Percentiles rank a stretch among this genome's conserved stretches.
These are phyloP conservation scores for Amauroascus niger DNA, from an alignment of 2,329 filamentous ascomycete species.

Conservation along the genomic window DNA sequence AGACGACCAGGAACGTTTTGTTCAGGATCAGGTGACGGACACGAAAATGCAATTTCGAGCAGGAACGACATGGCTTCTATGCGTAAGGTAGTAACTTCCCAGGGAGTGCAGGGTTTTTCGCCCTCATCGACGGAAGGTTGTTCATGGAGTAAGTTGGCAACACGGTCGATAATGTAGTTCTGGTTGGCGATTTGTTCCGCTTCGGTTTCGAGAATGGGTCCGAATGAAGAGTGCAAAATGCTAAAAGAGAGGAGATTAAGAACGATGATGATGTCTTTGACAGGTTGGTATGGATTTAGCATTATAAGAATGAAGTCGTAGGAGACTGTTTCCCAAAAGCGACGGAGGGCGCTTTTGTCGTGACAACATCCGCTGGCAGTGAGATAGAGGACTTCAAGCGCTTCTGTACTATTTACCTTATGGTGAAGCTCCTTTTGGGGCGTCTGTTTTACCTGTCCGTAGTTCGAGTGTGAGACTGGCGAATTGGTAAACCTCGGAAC, in stretches of 20 bases:
- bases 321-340: slow-evolving; percentile 49
- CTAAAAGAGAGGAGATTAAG: slow-evolving; percentile 49
- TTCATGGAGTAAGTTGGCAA: slow-evolving; percentile 50
- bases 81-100: slow-evolving; percentile 35
- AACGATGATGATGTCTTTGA: slow-evolving; percentile 47
- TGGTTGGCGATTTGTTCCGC: slow-evolving; percentile 35
- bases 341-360: slow-evolving; percentile 33
- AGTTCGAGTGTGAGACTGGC: slow-evolving; percentile 33
- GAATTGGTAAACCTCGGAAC: slow-evolving; percentile 42
- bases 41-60: slow-evolving; percentile 34
- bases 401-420: slow-evolving; percentile 46
- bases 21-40: slow-evolving; percentile 50
- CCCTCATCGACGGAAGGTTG: slow-evolving; percentile 40
- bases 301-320: slow-evolving; percentile 51
- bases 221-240: slow-evolving; percentile 44
- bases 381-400: slow-evolving; percentile 46
- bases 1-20: slow-evolving; percentile 49
- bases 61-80: slow-evolving; percentile 38
- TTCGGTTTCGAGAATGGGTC: slow-evolving; percentile 38
- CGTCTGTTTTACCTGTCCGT: slow-evolving; percentile 33
- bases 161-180: slow-evolving; percentile 45
- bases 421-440: slow-evolving; percentile 36
- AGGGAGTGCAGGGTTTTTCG: slow-evolving; percentile 28
- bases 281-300: slow-evolving; percentile 48
- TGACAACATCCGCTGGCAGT: slow-evolving; percentile 43